Conservation (phyloP, 768 basidiomycete species). For the Chlorophyllum brunneum region DNA sequence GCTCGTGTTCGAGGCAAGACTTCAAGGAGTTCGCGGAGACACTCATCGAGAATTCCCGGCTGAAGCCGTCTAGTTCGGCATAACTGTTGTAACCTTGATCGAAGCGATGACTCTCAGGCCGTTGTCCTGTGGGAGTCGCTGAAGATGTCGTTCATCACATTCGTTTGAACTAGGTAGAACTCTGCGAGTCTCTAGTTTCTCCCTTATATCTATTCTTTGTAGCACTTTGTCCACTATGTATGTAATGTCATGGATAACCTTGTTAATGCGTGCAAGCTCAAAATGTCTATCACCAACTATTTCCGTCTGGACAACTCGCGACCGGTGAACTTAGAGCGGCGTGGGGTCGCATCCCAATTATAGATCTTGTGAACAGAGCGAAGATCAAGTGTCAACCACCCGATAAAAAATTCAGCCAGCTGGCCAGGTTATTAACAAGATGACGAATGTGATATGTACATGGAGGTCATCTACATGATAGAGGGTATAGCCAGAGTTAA, state of each 20-base stretch:
- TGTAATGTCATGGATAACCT: no score
- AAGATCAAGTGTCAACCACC: no score
- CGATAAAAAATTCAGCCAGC: no score
- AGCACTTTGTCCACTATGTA: neutral
- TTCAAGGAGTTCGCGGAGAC: constrained; percentile 50
- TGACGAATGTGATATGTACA: no score
- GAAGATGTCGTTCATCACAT: neutral
- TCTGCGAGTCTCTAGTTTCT: constrained; percentile 2
- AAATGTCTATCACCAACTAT: neutral
- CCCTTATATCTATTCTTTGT: neutral
- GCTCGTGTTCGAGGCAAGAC: constrained; percentile 47
- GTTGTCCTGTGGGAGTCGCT: neutral
- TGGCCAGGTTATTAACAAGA: no score
- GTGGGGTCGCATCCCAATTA: neutral
- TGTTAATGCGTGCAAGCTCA: neutral
- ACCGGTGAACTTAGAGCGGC: neutral
- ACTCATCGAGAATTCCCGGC: constrained; percentile 35
- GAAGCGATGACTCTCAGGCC: neutral
- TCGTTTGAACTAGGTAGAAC: neutral
- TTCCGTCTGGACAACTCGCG: neutral
- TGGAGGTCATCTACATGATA: no score
- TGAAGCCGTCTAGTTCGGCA: constrained; percentile 21
- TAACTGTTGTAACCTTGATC: neutral
- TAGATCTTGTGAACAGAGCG: no score
- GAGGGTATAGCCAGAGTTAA: no score